phyloP scores from a whole-genome alignment of 1,284 basidiomycete genomes.

The Sanghuangporus weigelae region DNA sequence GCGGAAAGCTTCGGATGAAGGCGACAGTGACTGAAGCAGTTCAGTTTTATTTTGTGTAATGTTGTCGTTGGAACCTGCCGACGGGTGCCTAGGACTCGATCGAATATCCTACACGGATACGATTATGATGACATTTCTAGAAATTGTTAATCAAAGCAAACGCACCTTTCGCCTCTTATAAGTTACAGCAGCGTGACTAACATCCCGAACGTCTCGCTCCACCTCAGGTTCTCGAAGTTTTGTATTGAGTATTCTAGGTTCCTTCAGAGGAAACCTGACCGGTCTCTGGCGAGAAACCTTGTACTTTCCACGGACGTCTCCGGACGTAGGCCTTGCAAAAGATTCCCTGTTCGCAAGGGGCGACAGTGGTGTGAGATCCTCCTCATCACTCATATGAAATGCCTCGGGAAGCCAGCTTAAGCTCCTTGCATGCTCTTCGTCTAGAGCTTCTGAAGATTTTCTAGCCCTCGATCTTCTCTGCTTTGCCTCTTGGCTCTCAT shows the following conservation, averaged over 20 bases:
- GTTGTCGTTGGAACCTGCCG: background rate
- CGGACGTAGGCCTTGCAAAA: background rate
- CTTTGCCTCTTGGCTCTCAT: slow-evolving; percentile 16
- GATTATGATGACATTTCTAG: background rate
- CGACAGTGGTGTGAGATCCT: slow-evolving; percentile 2
- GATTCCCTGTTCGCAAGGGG: background rate
- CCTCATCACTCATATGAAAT: slow-evolving; percentile 16
- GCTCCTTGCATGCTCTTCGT: background rate
- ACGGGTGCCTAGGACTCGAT: background rate
- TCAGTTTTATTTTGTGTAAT: background rate
- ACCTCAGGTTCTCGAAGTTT: background rate
- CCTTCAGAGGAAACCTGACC: slow-evolving; percentile 3
- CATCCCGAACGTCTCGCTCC: background rate
- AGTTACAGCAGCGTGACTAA: background rate
- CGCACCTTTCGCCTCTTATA: slow-evolving; percentile 6
- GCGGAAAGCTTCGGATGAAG: too few species aligned
- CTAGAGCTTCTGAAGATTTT: slow-evolving; percentile 5
- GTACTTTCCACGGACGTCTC: background rate
- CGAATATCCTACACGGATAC: background rate
- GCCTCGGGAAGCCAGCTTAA: slow-evolving; percentile 7
- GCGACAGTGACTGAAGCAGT: too few species aligned
- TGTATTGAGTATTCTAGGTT: slow-evolving; percentile 1
- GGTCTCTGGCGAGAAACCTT: background rate
- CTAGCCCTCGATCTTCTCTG: slow-evolving; percentile 8
- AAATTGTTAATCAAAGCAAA: background rate